These are phyloP conservation scores for Amanita fuliginea DNA, from an alignment of 768 basidiomycete genomes.

Conservation along the genomic window DNA sequence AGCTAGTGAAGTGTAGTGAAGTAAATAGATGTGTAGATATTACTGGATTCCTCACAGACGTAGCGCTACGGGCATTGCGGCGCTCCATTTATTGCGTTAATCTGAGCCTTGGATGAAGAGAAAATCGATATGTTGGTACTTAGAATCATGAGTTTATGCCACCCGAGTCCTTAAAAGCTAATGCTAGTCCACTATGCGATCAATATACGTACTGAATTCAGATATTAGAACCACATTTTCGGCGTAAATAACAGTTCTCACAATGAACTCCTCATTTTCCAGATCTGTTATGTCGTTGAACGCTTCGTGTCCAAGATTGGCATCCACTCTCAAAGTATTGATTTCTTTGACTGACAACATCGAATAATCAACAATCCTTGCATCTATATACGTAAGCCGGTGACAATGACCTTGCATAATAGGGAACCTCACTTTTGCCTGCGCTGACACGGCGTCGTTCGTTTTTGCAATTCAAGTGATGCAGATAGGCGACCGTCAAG, in stretches of 20 bases:
- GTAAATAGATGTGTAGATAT: no score
- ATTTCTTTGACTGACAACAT: conserved; percentile 4
- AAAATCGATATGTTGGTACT: no score
- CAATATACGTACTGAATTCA: conserved; percentile 1
- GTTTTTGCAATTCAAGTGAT: conserved; percentile 12
- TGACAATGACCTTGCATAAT: not conserved
- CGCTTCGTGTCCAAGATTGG: conserved; percentile 7
- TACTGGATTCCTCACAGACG: no score
- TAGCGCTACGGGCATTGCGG: no score
- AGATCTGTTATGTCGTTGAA: conserved; percentile 17
- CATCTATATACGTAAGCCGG: not conserved
- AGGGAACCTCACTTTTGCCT: conserved; percentile 11
- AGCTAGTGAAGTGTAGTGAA: no score
- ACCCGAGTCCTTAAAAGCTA: no score
- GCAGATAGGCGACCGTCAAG: conserved; percentile 11
- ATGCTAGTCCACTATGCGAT: not conserved
- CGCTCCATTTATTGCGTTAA: no score
- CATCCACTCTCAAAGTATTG: not conserved
- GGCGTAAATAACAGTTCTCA: conserved; percentile 6
- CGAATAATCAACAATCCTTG: conserved; percentile 3
- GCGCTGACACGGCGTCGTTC: conserved; percentile 11
- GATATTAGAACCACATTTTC: not conserved
- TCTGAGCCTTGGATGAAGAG: no score
- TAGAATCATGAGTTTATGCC: no score
- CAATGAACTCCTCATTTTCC: conserved; percentile 17